phyloP scores from a whole-genome alignment of 75 land plant species.

The Pseudotsuga menziesii region DNA sequence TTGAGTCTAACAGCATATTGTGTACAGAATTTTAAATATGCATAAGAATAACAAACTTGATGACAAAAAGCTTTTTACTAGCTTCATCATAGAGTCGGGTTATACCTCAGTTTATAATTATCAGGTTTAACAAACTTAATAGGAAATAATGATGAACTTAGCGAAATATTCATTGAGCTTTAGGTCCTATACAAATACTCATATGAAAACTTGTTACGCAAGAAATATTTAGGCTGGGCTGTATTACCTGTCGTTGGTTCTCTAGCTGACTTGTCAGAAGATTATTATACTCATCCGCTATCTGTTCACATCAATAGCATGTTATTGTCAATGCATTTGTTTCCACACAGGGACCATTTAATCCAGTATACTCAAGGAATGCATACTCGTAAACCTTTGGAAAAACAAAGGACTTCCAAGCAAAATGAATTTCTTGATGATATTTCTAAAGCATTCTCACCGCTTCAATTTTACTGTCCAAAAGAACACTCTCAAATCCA shows the following conservation, averaged over 20 bases:
- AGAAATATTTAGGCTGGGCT: neutral
- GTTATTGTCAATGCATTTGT: neutral
- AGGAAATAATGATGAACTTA: too few species aligned
- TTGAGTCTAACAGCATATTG: neutral
- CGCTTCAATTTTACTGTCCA: slow-evolving; percentile 75
- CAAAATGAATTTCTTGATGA: neutral
- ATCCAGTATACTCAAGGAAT: neutral
- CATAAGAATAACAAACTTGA: neutral
- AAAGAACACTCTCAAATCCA: slow-evolving; percentile 54
- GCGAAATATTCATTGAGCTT: too few species aligned
- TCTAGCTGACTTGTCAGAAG: slow-evolving; percentile 83
- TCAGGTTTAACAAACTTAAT: neutral
- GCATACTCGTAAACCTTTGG: neutral
- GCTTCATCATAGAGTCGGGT: neutral
- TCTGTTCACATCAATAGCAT: slow-evolving; percentile 38
- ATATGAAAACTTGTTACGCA: neutral
- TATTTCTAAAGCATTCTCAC: slow-evolving; percentile 30
- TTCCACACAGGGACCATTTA: neutral
- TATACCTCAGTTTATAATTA: neutral
- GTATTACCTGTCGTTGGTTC: slow-evolving; percentile 74
- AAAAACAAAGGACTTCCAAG: neutral
- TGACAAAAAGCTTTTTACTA: neutral
- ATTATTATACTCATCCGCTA: slow-evolving; percentile 76
- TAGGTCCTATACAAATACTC: neutral
- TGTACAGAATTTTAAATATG: neutral